phyloP scores from a whole-genome alignment of 2,329 filamentous ascomycete genomes.

The Ophiostoma triangulosporum region DNA sequence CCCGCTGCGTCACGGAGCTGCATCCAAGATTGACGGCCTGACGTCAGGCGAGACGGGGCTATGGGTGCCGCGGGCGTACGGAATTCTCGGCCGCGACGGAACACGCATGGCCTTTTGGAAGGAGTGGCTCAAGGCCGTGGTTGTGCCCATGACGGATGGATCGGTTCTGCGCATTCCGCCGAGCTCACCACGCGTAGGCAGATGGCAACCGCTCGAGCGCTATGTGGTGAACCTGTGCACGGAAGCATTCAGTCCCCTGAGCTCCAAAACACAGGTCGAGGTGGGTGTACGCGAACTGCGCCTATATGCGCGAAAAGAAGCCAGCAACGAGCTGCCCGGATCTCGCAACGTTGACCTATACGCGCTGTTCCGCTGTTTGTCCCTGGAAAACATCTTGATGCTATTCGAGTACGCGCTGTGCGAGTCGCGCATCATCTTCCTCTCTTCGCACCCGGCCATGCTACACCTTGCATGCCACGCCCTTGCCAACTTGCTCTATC shows the following conservation, averaged over 20 bases:
- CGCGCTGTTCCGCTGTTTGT: constrained; percentile 78
- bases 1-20: constrained; percentile 83
- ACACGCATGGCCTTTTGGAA: constrained; percentile 91
- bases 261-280: constrained; percentile 92
- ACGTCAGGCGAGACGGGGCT: constrained; percentile 91
- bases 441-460: constrained; percentile 95
- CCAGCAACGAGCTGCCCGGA: constrained; percentile 81
- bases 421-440: constrained; percentile 88
- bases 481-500: constrained; percentile 75
- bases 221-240: constrained; percentile 96
- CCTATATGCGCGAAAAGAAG: constrained; percentile 69
- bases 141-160: constrained; percentile 93
- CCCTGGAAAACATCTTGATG: constrained; percentile 81
- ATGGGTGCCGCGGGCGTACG: constrained; percentile 90
- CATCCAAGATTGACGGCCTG: constrained; percentile 91
- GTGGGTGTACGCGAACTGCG: constrained; percentile 78
- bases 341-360: constrained; percentile 87
- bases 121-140: constrained; percentile 86
- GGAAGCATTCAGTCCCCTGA: constrained; percentile 81
- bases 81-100: constrained; percentile 73
- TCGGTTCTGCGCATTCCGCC: constrained; percentile 68
- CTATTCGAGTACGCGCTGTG: constrained; percentile 87
- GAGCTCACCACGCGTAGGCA: constrained; percentile 78
- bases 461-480: constrained; percentile 83
- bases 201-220: constrained; percentile 92